Evolutionary conservation across 768 basidiomycete species (phyloP).

Genomic region (Amanita phalloides): DNA sequence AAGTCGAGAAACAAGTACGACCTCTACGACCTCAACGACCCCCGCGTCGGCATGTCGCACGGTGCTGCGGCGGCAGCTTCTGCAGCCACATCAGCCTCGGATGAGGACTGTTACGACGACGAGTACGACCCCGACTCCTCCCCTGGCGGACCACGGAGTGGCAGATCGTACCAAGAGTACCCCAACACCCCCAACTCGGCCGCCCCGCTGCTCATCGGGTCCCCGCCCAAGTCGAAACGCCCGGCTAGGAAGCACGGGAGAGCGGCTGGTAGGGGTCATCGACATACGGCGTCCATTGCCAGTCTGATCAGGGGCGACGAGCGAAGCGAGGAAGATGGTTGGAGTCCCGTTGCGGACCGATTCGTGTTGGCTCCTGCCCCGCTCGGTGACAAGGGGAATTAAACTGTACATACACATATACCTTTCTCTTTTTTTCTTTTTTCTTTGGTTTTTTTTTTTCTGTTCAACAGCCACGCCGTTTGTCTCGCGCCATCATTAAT

Average conservation of each 20-base stretch:
- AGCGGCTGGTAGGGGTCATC: conserved; percentile 36
- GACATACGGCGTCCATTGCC: conserved; percentile 78
- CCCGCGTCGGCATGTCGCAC: conserved; percentile 26
- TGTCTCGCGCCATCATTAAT: no score
- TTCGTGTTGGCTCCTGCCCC: conserved; percentile 19
- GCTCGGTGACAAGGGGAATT: not conserved
- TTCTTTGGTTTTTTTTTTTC: not conserved
- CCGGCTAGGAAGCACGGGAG: conserved; percentile 12
- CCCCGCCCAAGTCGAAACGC: conserved; percentile 9
- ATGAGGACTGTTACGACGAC: conserved; percentile 4
- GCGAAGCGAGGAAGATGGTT: conserved; percentile 64
- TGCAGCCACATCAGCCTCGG: not conserved
- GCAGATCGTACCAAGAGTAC: conserved; percentile 22
- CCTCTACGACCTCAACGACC: conserved; percentile 66
- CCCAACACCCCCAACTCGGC: conserved; percentile 21
- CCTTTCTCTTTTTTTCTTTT: not conserved
- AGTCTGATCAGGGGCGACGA: conserved; percentile 74
- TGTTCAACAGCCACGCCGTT: no score
- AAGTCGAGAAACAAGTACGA: conserved; percentile 50
- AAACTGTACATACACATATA: not conserved
- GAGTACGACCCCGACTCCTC: conserved; percentile 6
- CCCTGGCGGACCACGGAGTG: conserved; percentile 8
- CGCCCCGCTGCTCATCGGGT: conserved; percentile 1
- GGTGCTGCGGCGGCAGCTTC: conserved; percentile 11
- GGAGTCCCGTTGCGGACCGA: conserved; percentile 59